These are phyloP conservation scores for Simplicillium sp. DNA, from an alignment of 2,329 filamentous ascomycete genomes.

Conservation along the genomic window DNA sequence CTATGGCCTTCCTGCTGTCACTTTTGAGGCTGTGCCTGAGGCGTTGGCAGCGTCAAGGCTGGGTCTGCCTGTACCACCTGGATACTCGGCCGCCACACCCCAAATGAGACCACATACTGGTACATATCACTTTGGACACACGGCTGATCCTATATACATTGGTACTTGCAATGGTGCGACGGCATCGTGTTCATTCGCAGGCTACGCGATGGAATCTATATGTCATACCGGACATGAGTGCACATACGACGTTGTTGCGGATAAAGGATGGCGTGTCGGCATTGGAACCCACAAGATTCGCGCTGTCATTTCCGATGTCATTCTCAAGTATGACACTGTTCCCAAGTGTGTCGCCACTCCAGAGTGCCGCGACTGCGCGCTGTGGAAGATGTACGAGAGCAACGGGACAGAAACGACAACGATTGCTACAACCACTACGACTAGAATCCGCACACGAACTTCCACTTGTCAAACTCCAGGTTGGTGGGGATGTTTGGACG, in stretches of 20 bases:
- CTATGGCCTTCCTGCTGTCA: constrained; percentile 82
- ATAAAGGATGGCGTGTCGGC: constrained; percentile 86
- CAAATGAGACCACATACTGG: constrained; percentile 67
- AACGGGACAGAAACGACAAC: constrained; percentile 75
- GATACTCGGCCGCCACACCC: constrained; percentile 59
- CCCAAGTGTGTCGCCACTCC: constrained; percentile 67
- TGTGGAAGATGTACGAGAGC: constrained; percentile 92
- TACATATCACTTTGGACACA: constrained; percentile 87
- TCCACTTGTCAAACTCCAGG: constrained; percentile 85
- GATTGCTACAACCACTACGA: constrained; percentile 20
- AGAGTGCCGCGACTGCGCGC: constrained; percentile 80
- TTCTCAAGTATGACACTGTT: constrained; percentile 73
- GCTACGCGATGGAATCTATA: constrained; percentile 87
- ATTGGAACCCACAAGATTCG: constrained; percentile 87
- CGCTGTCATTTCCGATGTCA: constrained; percentile 77
- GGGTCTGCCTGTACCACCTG: constrained; percentile 77
- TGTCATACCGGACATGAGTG: constrained; percentile 87
- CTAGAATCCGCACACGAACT: constrained; percentile 64
- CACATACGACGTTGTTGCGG: constrained; percentile 82
- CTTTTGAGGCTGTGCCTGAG: constrained; percentile 88
- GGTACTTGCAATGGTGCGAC: constrained; percentile 87
- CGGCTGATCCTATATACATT: constrained; percentile 89
- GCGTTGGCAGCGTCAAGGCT: constrained; percentile 77
- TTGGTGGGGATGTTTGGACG: constrained; percentile 78
- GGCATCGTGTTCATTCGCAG: constrained; percentile 80